Evolutionary conservation across 2,329 filamentous ascomycete genomes (phyloP).

Genomic region (Didymella keratinophila): DNA sequence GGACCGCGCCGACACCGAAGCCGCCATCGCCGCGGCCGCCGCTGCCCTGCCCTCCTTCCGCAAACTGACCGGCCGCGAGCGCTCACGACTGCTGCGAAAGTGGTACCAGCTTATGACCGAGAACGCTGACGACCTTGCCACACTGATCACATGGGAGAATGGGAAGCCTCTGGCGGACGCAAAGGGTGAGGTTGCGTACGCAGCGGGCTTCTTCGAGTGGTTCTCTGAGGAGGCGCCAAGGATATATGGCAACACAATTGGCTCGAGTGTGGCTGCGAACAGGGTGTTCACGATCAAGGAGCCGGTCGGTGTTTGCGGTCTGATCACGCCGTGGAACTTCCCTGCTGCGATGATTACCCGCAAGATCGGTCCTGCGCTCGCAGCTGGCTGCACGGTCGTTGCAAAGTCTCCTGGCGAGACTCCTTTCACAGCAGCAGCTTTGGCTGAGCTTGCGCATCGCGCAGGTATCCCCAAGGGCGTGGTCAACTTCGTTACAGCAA

Average conservation of each 20-base stretch:
- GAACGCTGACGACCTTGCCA: conserved; percentile 81
- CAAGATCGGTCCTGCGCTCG: conserved; percentile 71
- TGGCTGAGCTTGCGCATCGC: conserved; percentile 84
- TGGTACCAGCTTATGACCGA: conserved; percentile 84
- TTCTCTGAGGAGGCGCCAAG: conserved; percentile 52
- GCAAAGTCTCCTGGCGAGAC: conserved; percentile 92
- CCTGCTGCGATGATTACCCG: conserved; percentile 60
- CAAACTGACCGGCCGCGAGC: conserved; percentile 75
- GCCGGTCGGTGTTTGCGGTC: conserved; percentile 81
- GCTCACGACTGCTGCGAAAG: conserved; percentile 75
- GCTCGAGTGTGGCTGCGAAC: conserved; percentile 73
- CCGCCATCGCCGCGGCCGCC: conserved; percentile 83
- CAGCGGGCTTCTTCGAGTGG: conserved; percentile 53
- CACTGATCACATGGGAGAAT: conserved; percentile 87
- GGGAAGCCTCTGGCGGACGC: conserved; percentile 76
- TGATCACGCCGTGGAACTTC: conserved; percentile 93
- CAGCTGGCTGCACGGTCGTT: conserved; percentile 94
- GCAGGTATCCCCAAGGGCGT: conserved; percentile 92
- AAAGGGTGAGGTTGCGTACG: conserved; percentile 52
- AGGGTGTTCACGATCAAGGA: conserved; percentile 81
- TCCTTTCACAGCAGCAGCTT: conserved; percentile 85
- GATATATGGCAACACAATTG: conserved; percentile 72
- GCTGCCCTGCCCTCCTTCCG: conserved; percentile 77
- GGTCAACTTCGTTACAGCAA: conserved; percentile 84
- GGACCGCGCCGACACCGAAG: conserved; percentile 76